Evolutionary conservation across 2,329 filamentous ascomycete genomes (phyloP), one percentile per base, ranked within the genome.

Genomic region (Harringtonia aguacate): DNA sequence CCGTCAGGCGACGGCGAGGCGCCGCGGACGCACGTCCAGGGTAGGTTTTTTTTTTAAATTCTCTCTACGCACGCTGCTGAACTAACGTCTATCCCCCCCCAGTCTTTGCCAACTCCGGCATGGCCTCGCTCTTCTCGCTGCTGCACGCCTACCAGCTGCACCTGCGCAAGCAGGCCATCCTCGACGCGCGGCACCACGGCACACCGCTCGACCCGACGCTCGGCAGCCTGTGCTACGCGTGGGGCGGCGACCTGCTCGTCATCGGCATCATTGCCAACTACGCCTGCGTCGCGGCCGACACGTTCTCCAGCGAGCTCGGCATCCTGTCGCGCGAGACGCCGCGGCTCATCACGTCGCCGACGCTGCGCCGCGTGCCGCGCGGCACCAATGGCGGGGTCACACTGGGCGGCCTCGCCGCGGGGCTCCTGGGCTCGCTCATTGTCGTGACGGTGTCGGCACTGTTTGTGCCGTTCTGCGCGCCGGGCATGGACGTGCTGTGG

Each of bases 311-410:
- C 12, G 92, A 98, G 66, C 79, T 98, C 18, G 92, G 92, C 14
- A 98, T 98, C 45, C 71, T 98, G 13, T 84, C 89, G 8, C 77
- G 72, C 47, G 73, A 73, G 21, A 68, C 77, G 36, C 92, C 92
- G 9, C 79, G 89, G 30, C 76, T 98, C 31, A 90, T 98, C 58
- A 95, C 87, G 4, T 89, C 85, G 14, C 78, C 74, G 15, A 79
- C 66, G 5, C 72, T 92, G 56, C 81, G 84, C 47, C 74, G 77
- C 50, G 92, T 97, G 0, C 89, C 92, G 0, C 82, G 77, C 1
- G 92, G 92, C 40, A 97, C 92, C 35, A 98, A 98, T 58, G 92
- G 92, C 28, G 92, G 90, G 15, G 86, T 98, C 9, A 94, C 87
- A 0, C 53, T 79, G 0, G 68, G 77, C 37, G 92, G 92, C 0